Conservation (phyloP, 345 rosid genomes). For the Crucihimalaya himalaica region DNA sequence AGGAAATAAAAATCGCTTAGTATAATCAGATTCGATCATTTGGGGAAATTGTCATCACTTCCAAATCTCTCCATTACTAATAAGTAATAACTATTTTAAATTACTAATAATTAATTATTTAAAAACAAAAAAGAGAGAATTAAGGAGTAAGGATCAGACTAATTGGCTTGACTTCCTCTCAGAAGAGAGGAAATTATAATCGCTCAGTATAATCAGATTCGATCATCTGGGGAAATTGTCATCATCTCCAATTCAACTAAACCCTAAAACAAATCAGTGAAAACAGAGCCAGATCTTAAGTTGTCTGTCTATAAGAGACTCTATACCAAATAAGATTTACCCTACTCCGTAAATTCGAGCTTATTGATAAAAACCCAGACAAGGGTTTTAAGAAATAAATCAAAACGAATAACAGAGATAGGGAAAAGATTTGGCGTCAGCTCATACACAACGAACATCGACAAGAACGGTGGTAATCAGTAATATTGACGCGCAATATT, state of each 20-base stretch:
- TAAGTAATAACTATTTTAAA: too few relatives aligned
- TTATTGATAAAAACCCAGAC: background rate
- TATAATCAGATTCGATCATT: slow-evolving; percentile 40
- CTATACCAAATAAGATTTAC: background rate
- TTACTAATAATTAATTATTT: too few relatives aligned
- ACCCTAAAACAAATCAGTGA: background rate
- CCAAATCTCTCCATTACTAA: slow-evolving; percentile 27
- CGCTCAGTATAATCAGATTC: slow-evolving; percentile 43
- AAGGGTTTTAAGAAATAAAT: background rate
- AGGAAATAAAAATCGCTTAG: slow-evolving; percentile 31
- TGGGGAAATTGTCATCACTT: slow-evolving; percentile 45
- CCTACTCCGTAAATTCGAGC: slow-evolving; percentile 28
- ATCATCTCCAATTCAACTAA: slow-evolving; percentile 28
- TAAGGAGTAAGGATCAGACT: too few relatives aligned
- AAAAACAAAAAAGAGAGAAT: too few relatives aligned
- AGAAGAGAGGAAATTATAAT: slow-evolving; percentile 12
- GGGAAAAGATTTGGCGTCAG: slow-evolving; percentile 37
- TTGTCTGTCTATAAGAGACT: background rate
- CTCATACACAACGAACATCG: slow-evolving; percentile 45
- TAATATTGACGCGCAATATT: slow-evolving; percentile 33
- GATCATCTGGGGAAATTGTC: slow-evolving; percentile 45
- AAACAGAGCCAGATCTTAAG: background rate
- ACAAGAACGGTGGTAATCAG: slow-evolving; percentile 42
- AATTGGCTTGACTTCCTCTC: slow-evolving; percentile 37
- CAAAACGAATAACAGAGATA: slow-evolving; percentile 20